These are phyloP conservation scores for Pleurotus platypus DNA, from an alignment of 768 basidiomycete species.

Conservation along the genomic window DNA sequence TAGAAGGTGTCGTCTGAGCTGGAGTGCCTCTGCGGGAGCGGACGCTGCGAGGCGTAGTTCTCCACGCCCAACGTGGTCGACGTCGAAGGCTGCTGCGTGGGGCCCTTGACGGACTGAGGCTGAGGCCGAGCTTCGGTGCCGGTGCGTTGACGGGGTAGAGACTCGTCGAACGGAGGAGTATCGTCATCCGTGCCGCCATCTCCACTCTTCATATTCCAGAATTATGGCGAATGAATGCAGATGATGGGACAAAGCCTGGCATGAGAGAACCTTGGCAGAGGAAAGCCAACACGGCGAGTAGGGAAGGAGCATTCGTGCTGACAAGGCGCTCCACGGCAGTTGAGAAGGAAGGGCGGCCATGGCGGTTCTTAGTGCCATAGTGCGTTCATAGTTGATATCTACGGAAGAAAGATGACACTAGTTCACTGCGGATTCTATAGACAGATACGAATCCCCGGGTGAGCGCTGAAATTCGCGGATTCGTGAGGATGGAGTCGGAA, in stretches of 20 bases:
- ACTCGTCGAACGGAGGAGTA: neutral
- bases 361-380: neutral
- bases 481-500: no score
- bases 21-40: neutral
- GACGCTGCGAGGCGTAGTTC: neutral
- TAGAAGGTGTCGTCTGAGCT: neutral
- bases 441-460: no score
- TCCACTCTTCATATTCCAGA: slow-evolving; percentile 5
- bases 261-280: neutral
- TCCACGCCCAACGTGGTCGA: neutral
- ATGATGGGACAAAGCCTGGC: neutral
- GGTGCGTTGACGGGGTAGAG: neutral
- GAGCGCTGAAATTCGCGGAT: no score
- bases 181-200: neutral
- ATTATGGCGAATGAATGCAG: neutral
- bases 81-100: neutral
- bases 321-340: neutral
- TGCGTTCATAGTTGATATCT: neutral
- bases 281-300: no score
- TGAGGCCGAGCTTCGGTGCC: neutral
- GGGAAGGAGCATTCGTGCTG: neutral
- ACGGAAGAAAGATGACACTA: neutral
- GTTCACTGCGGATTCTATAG: neutral
- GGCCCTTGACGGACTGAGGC: no score
- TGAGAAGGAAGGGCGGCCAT: neutral